Percentiles rank a stretch among this genome's conserved stretches.
Evolutionary conservation across 257 asterid species (phyloP).

Genomic region (Solanum gracilifrons): DNA sequence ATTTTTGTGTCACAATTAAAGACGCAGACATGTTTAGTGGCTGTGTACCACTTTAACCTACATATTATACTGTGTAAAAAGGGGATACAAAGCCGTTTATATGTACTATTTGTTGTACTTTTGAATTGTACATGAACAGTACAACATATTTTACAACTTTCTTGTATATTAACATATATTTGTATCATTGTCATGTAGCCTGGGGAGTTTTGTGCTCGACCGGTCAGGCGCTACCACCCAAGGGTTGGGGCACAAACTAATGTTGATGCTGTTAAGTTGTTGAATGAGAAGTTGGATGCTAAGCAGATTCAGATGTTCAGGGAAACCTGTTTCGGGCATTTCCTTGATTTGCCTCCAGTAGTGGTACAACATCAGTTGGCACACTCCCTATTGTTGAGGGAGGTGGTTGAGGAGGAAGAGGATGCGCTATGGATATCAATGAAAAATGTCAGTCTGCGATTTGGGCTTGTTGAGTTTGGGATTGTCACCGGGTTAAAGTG

Average conservation of each 20-base stretch:
- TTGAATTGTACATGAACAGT: not conserved
- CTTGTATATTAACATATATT: not conserved
- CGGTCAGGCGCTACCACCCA: not conserved
- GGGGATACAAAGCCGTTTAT: not conserved
- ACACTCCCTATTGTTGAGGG: not conserved
- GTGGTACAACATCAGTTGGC: not conserved
- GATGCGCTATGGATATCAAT: not conserved
- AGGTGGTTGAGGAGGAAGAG: not conserved
- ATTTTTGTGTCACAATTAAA: not conserved
- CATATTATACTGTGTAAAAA: not conserved
- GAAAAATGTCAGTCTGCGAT: not conserved
- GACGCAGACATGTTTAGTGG: not conserved
- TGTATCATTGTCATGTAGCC: not conserved
- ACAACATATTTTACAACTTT: not conserved
- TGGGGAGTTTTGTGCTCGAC: not conserved
- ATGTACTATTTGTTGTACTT: not conserved
- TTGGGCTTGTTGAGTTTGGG: not conserved
- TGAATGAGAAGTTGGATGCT: not conserved
- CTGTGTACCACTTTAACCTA: not conserved
- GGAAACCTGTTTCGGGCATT: not conserved
- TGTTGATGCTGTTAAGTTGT: not conserved
- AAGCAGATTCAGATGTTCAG: slow-evolving; percentile 1
- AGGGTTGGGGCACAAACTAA: not conserved
- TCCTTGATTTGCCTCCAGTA: not conserved
- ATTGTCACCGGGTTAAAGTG: not conserved